phyloP scores from a whole-genome alignment of 2,329 filamentous ascomycete species.

The Aschersonia sp. region DNA sequence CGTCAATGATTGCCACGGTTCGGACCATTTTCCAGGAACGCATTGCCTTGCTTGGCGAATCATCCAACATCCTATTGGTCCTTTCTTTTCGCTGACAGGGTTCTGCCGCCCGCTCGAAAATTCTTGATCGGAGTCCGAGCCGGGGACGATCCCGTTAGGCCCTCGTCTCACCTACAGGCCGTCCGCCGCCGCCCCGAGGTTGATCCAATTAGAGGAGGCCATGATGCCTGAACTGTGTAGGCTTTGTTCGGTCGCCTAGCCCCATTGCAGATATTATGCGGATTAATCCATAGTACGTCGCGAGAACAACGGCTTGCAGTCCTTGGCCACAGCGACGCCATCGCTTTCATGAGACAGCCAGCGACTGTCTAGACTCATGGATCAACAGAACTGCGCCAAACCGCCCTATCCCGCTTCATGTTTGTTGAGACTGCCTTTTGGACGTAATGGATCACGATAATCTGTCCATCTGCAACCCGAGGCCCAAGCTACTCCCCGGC shows the following conservation, averaged over 20 bases:
- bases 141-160: not conserved
- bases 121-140: not conserved
- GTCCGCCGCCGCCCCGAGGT: not conserved
- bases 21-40: not conserved
- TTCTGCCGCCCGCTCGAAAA: not conserved
- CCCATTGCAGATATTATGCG: too few species aligned
- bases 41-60: slow-evolving; percentile 1
- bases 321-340: not conserved
- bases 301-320: not conserved
- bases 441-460: slow-evolving; percentile 11
- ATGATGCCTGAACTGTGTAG: too few species aligned
- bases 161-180: not conserved
- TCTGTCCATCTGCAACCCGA: slow-evolving; percentile 32
- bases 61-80: slow-evolving; percentile 5
- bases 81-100: not conserved
- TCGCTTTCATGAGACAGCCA: not conserved
- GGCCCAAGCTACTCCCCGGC: slow-evolving; percentile 24
- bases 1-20: slow-evolving; percentile 1
- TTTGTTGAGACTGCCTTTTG: not conserved
- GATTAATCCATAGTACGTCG: not conserved
- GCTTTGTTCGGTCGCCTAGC: too few species aligned
- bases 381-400: not conserved
- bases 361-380: not conserved
- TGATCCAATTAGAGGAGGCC: too few species aligned
- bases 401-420: too few species aligned